Conservation (phyloP, 768 basidiomycete species). For the Rhodotorula kratochvilovae region DNA sequence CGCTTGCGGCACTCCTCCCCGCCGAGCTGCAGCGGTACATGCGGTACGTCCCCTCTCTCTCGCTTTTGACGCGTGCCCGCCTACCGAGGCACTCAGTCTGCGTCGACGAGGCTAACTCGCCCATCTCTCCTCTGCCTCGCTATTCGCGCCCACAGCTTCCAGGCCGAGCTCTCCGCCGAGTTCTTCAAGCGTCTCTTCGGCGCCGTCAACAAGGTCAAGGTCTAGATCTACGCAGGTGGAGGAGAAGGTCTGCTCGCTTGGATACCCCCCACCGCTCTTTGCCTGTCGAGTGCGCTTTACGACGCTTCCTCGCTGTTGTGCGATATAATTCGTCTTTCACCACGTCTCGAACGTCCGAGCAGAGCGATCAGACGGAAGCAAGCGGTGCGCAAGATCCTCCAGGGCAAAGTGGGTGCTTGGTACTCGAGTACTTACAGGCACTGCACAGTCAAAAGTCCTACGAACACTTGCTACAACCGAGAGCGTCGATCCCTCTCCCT, state of each 20-base stretch:
- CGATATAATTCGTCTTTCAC: background rate
- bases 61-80: background rate
- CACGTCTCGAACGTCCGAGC: background rate
- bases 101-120: background rate
- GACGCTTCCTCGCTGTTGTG: background rate
- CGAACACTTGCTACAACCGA: too few species aligned
- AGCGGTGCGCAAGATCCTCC: too few species aligned
- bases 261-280: background rate
- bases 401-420: too few species aligned
- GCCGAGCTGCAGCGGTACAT: constrained; percentile 9
- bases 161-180: constrained; percentile 16
- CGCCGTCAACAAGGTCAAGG: constrained; percentile 18
- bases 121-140: too few species aligned
- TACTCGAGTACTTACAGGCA: too few species aligned
- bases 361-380: too few species aligned
- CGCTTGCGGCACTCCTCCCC: constrained; percentile 9
- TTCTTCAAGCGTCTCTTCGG: constrained; percentile 26
- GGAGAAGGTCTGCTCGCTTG: background rate
- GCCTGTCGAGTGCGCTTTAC: background rate
- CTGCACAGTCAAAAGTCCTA: too few species aligned
- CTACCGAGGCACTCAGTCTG: background rate
- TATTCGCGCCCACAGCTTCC: constrained; percentile 1
- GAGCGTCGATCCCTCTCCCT: too few species aligned
- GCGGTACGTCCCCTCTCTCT: constrained; percentile 8
- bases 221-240: background rate